A percentile compares a stretch with the other conserved stretches of the same genome.
phyloP scores from a whole-genome alignment of 257 asterid genomes.

The Nicotiana obtusifolia region DNA sequence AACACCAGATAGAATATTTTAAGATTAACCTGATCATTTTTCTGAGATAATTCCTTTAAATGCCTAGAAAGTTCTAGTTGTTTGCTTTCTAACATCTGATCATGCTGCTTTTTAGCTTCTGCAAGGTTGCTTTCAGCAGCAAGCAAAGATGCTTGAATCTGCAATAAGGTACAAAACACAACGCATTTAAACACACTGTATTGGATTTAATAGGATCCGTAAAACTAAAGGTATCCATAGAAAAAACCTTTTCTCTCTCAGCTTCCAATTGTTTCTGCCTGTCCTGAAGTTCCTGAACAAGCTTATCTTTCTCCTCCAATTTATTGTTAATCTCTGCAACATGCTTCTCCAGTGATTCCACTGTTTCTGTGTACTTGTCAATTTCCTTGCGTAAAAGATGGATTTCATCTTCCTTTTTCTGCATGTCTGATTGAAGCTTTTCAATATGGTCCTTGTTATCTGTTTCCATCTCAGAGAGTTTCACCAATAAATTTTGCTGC shows the following conservation, averaged over 20 bases:
- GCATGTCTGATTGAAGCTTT: constrained; percentile 56
- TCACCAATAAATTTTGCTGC: constrained; percentile 74
- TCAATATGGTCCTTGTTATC: constrained; percentile 45
- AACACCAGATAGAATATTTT: background rate
- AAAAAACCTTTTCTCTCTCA: constrained; percentile 65
- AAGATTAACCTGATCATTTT: constrained; percentile 75
- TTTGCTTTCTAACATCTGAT: constrained; percentile 87
- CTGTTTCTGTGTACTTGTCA: constrained; percentile 44
- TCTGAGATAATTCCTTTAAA: constrained; percentile 92
- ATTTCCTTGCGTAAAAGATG: constrained; percentile 49
- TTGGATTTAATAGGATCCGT: constrained; percentile 8
- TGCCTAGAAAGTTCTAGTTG: constrained; percentile 87
- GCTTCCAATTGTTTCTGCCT: constrained; percentile 58
- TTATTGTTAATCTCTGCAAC: constrained; percentile 44
- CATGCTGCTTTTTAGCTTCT: constrained; percentile 76
- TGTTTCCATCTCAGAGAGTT: constrained; percentile 57
- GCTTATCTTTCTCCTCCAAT: constrained; percentile 60
- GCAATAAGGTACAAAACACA: constrained; percentile 23
- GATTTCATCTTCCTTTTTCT: constrained; percentile 57
- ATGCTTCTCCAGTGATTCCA: constrained; percentile 53
- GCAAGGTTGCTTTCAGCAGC: constrained; percentile 70
- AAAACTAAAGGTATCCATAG: constrained; percentile 13
- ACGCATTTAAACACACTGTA: constrained; percentile 11
- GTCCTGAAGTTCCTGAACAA: constrained; percentile 49
- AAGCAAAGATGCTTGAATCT: constrained; percentile 59